Conservation (phyloP, 2,329 filamentous ascomycete species). For the Cytospora mali region DNA sequence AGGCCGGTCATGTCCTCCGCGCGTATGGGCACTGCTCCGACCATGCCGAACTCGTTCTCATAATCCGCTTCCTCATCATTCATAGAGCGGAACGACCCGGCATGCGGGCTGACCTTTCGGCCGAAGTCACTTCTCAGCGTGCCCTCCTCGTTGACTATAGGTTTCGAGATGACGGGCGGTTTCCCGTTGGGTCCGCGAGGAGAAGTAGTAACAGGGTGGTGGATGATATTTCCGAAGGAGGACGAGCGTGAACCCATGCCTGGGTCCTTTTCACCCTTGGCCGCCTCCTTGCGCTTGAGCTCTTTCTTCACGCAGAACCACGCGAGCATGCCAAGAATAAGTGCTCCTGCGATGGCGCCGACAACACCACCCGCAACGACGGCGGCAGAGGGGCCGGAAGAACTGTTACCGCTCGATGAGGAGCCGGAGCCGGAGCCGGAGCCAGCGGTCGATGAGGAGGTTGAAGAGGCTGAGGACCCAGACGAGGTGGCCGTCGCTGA, state of each 20-base stretch:
- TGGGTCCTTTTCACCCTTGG: slow-evolving; percentile 22
- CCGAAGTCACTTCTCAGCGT: slow-evolving; percentile 57
- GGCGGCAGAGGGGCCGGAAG: slow-evolving; percentile 40
- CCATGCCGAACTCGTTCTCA: slow-evolving; percentile 7
- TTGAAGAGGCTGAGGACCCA: slow-evolving; percentile 30
- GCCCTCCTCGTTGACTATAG: slow-evolving; percentile 48
- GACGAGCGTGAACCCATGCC: slow-evolving; percentile 39
- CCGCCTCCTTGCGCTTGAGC: slow-evolving; percentile 31
- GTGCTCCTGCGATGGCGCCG: slow-evolving; percentile 47
- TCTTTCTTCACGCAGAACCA: slow-evolving; percentile 42
- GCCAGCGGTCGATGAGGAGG: slow-evolving; percentile 32
- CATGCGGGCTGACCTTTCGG: slow-evolving; percentile 39
- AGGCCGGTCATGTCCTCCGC: slow-evolving; percentile 31
- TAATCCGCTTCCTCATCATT: slow-evolving; percentile 23
- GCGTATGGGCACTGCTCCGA: slow-evolving; percentile 19
- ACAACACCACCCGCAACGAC: slow-evolving; percentile 52
- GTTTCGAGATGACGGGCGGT: slow-evolving; percentile 54
- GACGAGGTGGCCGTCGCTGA: slow-evolving; percentile 31
- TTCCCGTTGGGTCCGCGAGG: slow-evolving; percentile 2
- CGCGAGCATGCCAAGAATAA: slow-evolving; percentile 44
- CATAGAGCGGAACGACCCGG: slow-evolving; percentile 21
- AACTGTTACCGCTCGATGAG: slow-evolving; percentile 23
- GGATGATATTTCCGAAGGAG: slow-evolving; percentile 56
- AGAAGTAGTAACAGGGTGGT: slow-evolving; percentile 51
- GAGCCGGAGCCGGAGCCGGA: slow-evolving; percentile 28